Conservation (phyloP, 2,329 filamentous ascomycete genomes). For the Fusarium anthophilum region DNA sequence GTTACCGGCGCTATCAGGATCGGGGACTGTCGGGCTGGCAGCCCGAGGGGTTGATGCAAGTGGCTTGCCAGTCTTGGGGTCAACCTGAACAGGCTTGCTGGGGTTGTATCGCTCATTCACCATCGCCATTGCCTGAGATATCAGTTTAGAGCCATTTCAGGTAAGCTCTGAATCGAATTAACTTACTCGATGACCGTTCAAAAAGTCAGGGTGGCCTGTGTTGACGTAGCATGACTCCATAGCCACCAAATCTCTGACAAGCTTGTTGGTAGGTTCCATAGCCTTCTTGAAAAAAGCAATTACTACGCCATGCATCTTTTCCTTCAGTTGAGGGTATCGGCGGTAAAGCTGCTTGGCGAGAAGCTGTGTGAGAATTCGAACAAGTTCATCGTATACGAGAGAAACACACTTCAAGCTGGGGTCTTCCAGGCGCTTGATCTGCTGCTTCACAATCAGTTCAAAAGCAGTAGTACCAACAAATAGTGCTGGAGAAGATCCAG, state of each 20-base stretch:
- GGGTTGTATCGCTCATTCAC: conserved; percentile 91
- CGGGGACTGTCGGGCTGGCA: conserved; percentile 75
- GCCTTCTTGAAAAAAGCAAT: conserved; percentile 97
- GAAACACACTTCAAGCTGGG: conserved; percentile 98
- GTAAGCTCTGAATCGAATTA: not conserved
- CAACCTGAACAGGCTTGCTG: conserved; percentile 88
- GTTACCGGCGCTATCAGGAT: conserved; percentile 62
- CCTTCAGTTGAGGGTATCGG: conserved; percentile 92
- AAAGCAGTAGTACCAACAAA: conserved; percentile 99
- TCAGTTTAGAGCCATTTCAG: conserved; percentile 5
- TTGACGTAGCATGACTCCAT: conserved; percentile 99
- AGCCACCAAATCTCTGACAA: conserved; percentile 88
- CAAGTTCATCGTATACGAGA: conserved; percentile 95
- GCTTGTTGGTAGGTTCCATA: conserved; percentile 98
- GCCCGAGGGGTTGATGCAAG: conserved; percentile 76
- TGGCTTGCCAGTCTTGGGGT: conserved; percentile 98
- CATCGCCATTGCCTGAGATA: conserved; percentile 88
- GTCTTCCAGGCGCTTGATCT: conserved; percentile 96
- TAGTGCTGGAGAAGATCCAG: conserved; percentile 94
- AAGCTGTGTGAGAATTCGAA: conserved; percentile 91
- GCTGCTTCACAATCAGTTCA: conserved; percentile 97
- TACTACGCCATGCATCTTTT: conserved; percentile 94
- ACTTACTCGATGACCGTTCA: conserved; percentile 88
- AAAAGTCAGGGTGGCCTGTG: conserved; percentile 96
- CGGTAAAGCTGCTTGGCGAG: conserved; percentile 90